Evolutionary conservation across 352 stramenopile genomes (phyloP), one percentile per base, ranked within the genome.

Genomic region (Blastocystis hominis): DNA sequence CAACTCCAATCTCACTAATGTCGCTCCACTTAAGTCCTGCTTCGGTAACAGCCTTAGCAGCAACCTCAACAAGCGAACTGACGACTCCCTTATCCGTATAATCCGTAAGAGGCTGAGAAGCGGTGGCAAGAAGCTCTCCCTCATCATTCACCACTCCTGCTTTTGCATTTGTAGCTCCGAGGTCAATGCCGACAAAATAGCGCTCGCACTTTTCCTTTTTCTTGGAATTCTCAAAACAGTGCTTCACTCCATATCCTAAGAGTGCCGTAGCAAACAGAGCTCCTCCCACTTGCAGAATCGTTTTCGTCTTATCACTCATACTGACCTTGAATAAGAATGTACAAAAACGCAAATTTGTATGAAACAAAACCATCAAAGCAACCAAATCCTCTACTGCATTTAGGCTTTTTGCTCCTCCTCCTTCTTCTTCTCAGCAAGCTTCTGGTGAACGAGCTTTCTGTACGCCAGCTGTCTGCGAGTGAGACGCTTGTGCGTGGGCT

Each of bases 171-270:
- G 70, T 80, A 0, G 70, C 70, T 17, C 70, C 70, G 4, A 80
- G 70, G 72, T 80, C 70, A 24, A 80, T 80, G 15, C 70, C 70
- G 24, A 80, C 55, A n/a, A 80, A 80, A 70, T 80, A 80, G 15
- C 55, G n/a, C 36, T 68, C 24, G n/a, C 72, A 72, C 40, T 76
- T n/a, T 4, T 7, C 15, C 10, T 4, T 53, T 6, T 76, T 80
- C 4, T 10, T 10, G 7, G 17, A 42, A 6, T 47, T 40, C n/a
- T 75, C 63, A 6, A 4, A 17, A 15, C 10, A 4, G 10, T 40
- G 42, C 63, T 75, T 75, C 42, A 36, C 20, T 9, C 10, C 63
- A n/a, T 75, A 75, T 6, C 9, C 10, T 4, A 75, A 15, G 34
- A 40, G 7, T 9, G n/a, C 34, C 10, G 13, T 36, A 17, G 24